Conservation (phyloP, 257 asterid genomes). For the Verbascum thapsus region DNA sequence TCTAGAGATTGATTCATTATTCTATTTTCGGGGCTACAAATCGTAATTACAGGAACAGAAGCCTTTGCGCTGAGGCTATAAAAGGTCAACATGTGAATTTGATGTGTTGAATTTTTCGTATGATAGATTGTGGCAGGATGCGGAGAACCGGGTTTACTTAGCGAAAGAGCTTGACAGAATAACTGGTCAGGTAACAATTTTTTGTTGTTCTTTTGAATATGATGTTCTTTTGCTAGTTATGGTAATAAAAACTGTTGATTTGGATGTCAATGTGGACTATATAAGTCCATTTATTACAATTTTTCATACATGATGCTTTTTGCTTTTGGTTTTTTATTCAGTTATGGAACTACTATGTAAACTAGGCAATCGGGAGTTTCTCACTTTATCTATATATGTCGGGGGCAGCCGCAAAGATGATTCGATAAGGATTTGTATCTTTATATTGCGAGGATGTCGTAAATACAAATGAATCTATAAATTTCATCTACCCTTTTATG, state of each 20-base stretch:
- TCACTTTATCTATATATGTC: background rate
- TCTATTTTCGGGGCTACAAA: background rate
- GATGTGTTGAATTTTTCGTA: conserved; percentile 26
- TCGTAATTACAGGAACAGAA: conserved; percentile 9
- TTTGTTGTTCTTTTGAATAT: background rate
- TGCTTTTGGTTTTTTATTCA: background rate
- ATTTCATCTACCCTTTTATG: background rate
- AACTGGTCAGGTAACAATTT: conserved; percentile 76
- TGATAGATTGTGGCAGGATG: conserved; percentile 94
- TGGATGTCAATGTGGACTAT: conserved; percentile 7
- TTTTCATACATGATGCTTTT: conserved; percentile 2
- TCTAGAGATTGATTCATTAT: background rate
- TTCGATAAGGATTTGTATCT: conserved; percentile 13
- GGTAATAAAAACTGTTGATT: conserved; percentile 11
- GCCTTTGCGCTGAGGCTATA: background rate
- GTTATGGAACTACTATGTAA: background rate
- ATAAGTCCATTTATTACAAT: background rate
- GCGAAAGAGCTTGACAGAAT: conserved; percentile 85
- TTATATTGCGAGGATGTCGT: background rate
- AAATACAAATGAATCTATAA: background rate
- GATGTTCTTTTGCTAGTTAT: conserved; percentile 11
- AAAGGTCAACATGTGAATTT: conserved; percentile 4
- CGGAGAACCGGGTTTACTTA: conserved; percentile 70
- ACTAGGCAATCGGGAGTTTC: conserved; percentile 9
- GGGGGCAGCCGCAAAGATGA: conserved; percentile 19